Evolutionary conservation across 108 stramenopile genomes (phyloP).

Genomic region (Skeletonema marinoi): DNA sequence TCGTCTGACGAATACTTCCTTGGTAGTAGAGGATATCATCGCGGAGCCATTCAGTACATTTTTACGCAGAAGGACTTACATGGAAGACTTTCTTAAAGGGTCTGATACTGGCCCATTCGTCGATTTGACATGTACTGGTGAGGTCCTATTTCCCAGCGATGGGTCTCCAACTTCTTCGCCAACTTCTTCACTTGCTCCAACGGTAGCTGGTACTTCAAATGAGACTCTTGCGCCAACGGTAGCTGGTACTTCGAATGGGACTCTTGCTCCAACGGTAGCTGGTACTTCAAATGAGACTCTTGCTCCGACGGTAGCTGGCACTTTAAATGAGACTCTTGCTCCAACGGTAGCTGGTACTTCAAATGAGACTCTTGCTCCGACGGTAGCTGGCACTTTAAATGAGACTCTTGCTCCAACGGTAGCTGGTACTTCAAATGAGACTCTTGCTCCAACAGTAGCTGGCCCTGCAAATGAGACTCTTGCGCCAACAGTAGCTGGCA

Average conservation of each 20-base stretch:
- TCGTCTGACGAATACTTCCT: background rate
- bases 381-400: background rate
- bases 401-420: background rate
- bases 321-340: background rate
- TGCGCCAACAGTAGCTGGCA: background rate
- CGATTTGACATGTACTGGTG: slow-evolving; percentile 15
- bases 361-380: background rate
- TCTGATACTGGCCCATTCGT: slow-evolving; percentile 13
- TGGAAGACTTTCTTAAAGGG: slow-evolving; percentile 16
- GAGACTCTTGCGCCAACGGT: background rate
- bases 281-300: background rate
- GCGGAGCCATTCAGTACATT: slow-evolving; percentile 16
- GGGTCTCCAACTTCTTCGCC: background rate
- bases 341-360: background rate
- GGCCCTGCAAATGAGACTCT: background rate
- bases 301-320: background rate
- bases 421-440: background rate
- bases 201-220: background rate
- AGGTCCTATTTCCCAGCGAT: background rate
- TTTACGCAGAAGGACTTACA: slow-evolving; percentile 10
- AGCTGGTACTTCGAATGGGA: background rate
- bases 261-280: background rate
- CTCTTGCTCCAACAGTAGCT: background rate
- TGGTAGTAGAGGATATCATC: slow-evolving; percentile 3
- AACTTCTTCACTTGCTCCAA: background rate